Evolutionary conservation across 805 yeast genomes (phyloP).

Genomic region (Ogataea thermomethanolica): DNA sequence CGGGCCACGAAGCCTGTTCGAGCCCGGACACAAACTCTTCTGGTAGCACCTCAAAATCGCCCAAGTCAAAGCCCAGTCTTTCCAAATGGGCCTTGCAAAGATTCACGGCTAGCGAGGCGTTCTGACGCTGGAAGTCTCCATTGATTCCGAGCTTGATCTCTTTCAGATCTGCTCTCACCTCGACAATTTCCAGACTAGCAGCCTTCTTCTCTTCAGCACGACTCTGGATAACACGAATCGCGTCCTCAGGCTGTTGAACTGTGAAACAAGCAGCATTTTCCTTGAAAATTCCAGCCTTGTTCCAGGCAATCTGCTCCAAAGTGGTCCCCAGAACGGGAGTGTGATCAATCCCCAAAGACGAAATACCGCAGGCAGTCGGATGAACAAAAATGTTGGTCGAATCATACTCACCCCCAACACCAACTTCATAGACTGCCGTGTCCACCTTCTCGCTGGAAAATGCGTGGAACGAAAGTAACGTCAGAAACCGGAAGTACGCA

Average conservation of each 20-base stretch:
- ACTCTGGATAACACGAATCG: constrained; percentile 51
- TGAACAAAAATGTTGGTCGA: constrained; percentile 83
- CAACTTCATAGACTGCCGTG: constrained; percentile 94
- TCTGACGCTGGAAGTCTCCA: constrained; percentile 79
- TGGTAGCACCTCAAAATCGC: constrained; percentile 38
- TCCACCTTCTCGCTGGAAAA: constrained; percentile 87
- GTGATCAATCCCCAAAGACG: constrained; percentile 90
- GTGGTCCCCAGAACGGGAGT: constrained; percentile 83
- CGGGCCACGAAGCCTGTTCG: constrained; percentile 80
- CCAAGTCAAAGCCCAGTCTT: constrained; percentile 41
- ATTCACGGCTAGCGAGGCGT: constrained; percentile 84
- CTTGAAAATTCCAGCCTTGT: constrained; percentile 92
- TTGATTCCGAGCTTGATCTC: constrained; percentile 63
- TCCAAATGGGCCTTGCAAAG: constrained; percentile 60
- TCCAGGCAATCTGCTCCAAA: constrained; percentile 89
- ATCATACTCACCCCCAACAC: constrained; percentile 97
- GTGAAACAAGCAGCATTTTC: constrained; percentile 60
- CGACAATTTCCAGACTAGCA: constrained; percentile 50
- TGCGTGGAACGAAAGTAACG: constrained; percentile 86
- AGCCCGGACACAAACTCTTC: constrained; percentile 56
- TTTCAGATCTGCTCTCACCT: constrained; percentile 37
- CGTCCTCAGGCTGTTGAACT: constrained; percentile 51
- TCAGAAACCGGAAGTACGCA: constrained; percentile 87
- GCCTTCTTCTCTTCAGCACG: constrained; percentile 65
- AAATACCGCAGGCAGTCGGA: constrained; percentile 83